A percentile compares a stretch with the other conserved stretches of the same genome.
Conservation (phyloP, 1,284 basidiomycete species). For the Veloboletus limbatus region DNA sequence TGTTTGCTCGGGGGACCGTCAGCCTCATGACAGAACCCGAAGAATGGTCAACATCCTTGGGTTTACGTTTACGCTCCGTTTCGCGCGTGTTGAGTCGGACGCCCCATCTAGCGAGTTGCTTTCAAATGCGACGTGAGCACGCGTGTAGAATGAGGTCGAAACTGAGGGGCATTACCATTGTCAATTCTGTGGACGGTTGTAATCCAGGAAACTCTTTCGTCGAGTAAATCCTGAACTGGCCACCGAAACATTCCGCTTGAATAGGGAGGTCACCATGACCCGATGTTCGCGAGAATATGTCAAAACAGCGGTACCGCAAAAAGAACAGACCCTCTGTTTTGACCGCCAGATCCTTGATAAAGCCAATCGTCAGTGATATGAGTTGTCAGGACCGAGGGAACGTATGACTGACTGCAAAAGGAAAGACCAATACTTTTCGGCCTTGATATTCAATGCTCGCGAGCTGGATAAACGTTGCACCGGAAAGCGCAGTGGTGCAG, state of each 20-base stretch:
- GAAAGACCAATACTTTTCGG: slow-evolving; percentile 61
- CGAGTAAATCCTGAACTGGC: slow-evolving; percentile 67
- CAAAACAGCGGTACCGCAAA: slow-evolving; percentile 65
- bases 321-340: slow-evolving; percentile 65
- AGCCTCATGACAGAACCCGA: slow-evolving; percentile 8
- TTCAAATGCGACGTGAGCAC: slow-evolving; percentile 7
- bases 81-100: slow-evolving; percentile 70
- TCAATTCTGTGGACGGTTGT: slow-evolving; percentile 67
- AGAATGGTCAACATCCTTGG: slow-evolving; percentile 36
- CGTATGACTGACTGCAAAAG: slow-evolving; percentile 57
- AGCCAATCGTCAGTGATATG: slow-evolving; percentile 3
- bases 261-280: slow-evolving; percentile 42
- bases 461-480: slow-evolving; percentile 63
- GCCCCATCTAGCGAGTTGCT: slow-evolving; percentile 68
- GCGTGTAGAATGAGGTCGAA: not conserved
- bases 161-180: slow-evolving; percentile 49
- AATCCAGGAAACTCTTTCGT: slow-evolving; percentile 80
- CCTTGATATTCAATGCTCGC: slow-evolving; percentile 57
- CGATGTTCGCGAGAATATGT: slow-evolving; percentile 49
- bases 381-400: slow-evolving; percentile 1
- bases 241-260: slow-evolving; percentile 70
- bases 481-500: slow-evolving; percentile 55
- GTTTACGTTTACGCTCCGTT: slow-evolving; percentile 59
- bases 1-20: slow-evolving; percentile 5
- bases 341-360: slow-evolving; percentile 49